Conservation (phyloP, 257 asterid species). For the Lycium barbarum region DNA sequence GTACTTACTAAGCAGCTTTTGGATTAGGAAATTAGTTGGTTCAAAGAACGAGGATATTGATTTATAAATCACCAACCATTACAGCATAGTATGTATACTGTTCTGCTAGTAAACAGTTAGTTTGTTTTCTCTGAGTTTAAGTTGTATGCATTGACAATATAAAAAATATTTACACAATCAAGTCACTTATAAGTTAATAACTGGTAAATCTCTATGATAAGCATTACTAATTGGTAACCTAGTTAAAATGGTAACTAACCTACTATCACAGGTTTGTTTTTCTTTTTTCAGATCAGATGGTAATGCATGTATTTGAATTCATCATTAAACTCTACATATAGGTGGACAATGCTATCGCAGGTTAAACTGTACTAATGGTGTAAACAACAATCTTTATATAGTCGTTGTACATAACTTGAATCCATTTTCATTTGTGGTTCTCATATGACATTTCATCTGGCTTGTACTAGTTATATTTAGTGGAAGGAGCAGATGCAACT, state of each 20-base stretch:
- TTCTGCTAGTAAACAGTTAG: neutral
- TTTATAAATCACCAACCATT: neutral
- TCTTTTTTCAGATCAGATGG: no score
- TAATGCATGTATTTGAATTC: no score
- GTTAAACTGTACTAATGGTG: neutral
- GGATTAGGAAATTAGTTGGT: neutral
- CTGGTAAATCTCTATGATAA: neutral
- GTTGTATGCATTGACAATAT: neutral
- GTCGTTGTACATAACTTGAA: neutral
- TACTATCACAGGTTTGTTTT: neutral
- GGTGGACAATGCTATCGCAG: no score
- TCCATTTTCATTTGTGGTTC: neutral
- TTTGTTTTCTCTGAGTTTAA: neutral
- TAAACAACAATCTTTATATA: neutral
- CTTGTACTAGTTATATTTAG: conserved; percentile 57
- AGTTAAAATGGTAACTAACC: neutral
- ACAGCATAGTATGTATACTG: neutral
- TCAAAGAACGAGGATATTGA: neutral
- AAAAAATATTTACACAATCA: neutral
- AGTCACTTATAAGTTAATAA: neutral
- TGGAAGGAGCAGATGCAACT: conserved; percentile 73
- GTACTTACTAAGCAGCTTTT: neutral
- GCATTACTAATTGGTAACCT: neutral
- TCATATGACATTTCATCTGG: neutral
- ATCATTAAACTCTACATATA: no score